Evolutionary conservation across 768 basidiomycete genomes (phyloP).

Genomic region (Mycena metata): DNA sequence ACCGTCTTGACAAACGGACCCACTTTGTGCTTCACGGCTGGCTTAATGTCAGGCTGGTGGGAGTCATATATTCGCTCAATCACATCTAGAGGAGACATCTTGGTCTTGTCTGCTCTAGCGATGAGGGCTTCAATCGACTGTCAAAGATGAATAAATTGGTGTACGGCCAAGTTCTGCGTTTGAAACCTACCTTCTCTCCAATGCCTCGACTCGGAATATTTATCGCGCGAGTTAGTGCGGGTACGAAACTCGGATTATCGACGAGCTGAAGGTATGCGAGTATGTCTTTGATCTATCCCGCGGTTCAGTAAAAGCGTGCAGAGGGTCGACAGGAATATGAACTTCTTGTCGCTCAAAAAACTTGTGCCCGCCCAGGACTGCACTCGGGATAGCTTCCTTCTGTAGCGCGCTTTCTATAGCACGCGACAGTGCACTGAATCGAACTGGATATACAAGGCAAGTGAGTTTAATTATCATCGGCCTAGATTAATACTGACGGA

Average conservation of each 20-base stretch:
- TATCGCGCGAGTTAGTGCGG: constrained; percentile 79
- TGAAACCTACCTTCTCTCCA: constrained; percentile 76
- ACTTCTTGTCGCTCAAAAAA: constrained; percentile 91
- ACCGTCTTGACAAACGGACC: constrained; percentile 71
- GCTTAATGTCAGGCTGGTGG: constrained; percentile 73
- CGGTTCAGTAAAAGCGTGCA: neutral
- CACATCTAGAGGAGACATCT: constrained; percentile 68
- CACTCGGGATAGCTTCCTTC: constrained; percentile 81
- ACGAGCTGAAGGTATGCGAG: constrained; percentile 86
- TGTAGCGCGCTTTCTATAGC: constrained; percentile 82
- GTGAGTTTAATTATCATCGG: constrained; percentile 6
- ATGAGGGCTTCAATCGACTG: constrained; percentile 76
- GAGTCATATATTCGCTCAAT: constrained; percentile 76
- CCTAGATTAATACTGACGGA: constrained; percentile 62
- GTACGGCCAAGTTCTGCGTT: neutral
- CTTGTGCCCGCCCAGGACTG: constrained; percentile 83
- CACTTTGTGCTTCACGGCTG: constrained; percentile 74
- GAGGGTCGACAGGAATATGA: constrained; percentile 25
- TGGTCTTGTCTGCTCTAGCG: constrained; percentile 62
- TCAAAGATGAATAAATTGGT: neutral
- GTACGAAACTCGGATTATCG: constrained; percentile 76
- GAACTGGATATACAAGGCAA: constrained; percentile 60
- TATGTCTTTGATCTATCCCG: constrained; percentile 78
- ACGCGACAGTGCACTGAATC: constrained; percentile 86
- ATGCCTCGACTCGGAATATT: constrained; percentile 81